A percentile compares a stretch with the other conserved stretches of the same genome.
phyloP scores from a whole-genome alignment of 225 moss, liverwort and hornwort genomes.

The Climacium dendroides region DNA sequence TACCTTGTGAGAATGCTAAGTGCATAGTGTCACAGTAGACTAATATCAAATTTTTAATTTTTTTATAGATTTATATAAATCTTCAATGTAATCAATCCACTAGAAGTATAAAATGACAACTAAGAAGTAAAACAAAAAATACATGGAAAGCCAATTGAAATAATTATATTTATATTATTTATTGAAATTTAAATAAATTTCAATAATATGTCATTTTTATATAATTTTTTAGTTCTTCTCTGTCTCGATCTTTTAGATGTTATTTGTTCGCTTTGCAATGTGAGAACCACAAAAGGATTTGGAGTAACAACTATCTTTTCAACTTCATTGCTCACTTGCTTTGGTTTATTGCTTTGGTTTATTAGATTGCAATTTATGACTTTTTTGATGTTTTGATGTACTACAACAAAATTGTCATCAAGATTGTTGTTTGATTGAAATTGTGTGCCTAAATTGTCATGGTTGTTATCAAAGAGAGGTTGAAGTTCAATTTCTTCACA shows the following conservation, averaged over 20 bases:
- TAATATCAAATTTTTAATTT: neutral
- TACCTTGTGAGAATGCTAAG: neutral
- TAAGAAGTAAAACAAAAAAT: neutral
- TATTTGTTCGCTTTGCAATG: neutral
- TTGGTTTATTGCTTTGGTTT: neutral
- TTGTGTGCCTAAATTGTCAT: neutral
- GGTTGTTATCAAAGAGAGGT: neutral
- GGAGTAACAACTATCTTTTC: neutral
- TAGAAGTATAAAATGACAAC: neutral
- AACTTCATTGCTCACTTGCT: neutral
- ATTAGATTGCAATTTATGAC: neutral
- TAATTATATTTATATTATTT: no score
- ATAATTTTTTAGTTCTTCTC: neutral
- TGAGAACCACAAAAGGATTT: neutral
- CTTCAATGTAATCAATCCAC: neutral
- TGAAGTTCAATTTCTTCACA: neutral
- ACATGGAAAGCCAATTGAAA: neutral
- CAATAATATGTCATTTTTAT: no score
- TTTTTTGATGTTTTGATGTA: neutral
- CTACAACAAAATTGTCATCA: neutral
- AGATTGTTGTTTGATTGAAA: neutral
- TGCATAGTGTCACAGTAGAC: neutral
- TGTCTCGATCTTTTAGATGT: neutral
- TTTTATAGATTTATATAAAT: neutral
- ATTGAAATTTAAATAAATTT: neutral